Conservation (phyloP, 768 basidiomycete genomes). For the Macrolepiota fuliginosa region DNA sequence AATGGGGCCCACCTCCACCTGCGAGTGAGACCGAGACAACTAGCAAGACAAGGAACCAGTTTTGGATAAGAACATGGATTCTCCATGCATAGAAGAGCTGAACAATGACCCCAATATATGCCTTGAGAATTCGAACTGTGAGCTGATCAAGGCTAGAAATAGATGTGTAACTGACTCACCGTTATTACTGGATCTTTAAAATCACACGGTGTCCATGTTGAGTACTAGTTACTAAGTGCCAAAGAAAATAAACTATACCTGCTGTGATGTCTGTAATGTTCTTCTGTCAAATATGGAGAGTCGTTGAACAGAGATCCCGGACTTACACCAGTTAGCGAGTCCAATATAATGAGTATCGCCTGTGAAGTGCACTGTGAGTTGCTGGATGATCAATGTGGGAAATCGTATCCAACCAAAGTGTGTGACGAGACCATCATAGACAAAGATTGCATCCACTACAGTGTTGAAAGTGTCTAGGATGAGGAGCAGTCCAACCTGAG, state of each 20-base stretch:
- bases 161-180: conserved; percentile 21
- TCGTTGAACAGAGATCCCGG: neutral
- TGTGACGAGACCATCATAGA: conserved; percentile 44
- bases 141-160: neutral
- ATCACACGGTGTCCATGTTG: neutral
- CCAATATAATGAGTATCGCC: conserved; percentile 16
- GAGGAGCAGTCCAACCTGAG: conserved; percentile 25
- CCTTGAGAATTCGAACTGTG: conserved; percentile 24
- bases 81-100: conserved; percentile 47
- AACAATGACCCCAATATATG: conserved; percentile 40
- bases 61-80: conserved; percentile 27
- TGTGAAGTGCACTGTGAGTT: neutral
- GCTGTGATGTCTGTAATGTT: conserved; percentile 10
- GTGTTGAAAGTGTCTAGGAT: conserved; percentile 49
- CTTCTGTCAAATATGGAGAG: neutral
- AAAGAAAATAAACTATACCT: neutral
- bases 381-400: no score
- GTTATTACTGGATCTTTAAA: conserved; percentile 42
- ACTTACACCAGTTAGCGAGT: conserved; percentile 14
- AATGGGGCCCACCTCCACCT: conserved; percentile 20
- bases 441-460: conserved; percentile 38
- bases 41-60: conserved; percentile 14
- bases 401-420: conserved; percentile 37
- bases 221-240: no score
- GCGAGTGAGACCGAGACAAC: conserved; percentile 18